Evolutionary conservation across 2,329 filamentous ascomycete genomes (phyloP).

Genomic region (Stagonosporopsis chrysanthemi): DNA sequence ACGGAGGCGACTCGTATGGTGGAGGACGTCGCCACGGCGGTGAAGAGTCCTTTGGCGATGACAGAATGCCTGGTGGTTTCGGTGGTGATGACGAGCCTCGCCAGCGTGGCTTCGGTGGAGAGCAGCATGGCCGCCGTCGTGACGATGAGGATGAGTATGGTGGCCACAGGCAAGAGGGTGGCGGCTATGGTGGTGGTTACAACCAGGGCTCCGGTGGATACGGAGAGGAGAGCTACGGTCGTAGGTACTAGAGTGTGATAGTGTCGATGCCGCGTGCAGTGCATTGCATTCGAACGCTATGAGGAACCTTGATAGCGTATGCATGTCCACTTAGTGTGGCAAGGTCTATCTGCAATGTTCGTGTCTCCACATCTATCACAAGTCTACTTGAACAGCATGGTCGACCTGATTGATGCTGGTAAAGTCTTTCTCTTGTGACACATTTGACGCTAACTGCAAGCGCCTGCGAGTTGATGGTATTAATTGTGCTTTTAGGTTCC

Average conservation of each 20-base stretch:
- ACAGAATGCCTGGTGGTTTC: constrained; percentile 24
- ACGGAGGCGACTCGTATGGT: constrained; percentile 7
- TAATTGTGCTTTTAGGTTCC: too few species aligned
- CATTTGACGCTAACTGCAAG: too few species aligned
- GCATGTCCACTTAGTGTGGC: background rate
- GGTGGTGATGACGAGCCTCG: constrained; percentile 26
- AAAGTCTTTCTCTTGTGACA: too few species aligned
- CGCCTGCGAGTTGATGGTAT: too few species aligned
- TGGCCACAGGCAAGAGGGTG: constrained; percentile 18
- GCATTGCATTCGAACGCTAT: background rate
- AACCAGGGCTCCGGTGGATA: constrained; percentile 17
- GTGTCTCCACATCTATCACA: background rate
- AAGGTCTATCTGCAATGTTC: background rate
- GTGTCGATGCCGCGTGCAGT: background rate
- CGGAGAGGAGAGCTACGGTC: constrained; percentile 21
- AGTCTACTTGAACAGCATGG: background rate
- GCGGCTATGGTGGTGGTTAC: constrained; percentile 21
- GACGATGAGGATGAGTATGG: constrained; percentile 17
- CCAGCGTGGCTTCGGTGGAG: constrained; percentile 16
- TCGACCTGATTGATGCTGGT: background rate
- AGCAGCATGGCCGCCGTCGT: constrained; percentile 14
- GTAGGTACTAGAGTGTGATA: constrained; percentile 20
- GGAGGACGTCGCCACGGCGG: constrained; percentile 14
- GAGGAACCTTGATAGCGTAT: constrained; percentile 14
- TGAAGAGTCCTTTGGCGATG: constrained; percentile 21